These are phyloP conservation scores for Heritiera littoralis DNA, from an alignment of 345 rosid genomes.

Conservation along the genomic window DNA sequence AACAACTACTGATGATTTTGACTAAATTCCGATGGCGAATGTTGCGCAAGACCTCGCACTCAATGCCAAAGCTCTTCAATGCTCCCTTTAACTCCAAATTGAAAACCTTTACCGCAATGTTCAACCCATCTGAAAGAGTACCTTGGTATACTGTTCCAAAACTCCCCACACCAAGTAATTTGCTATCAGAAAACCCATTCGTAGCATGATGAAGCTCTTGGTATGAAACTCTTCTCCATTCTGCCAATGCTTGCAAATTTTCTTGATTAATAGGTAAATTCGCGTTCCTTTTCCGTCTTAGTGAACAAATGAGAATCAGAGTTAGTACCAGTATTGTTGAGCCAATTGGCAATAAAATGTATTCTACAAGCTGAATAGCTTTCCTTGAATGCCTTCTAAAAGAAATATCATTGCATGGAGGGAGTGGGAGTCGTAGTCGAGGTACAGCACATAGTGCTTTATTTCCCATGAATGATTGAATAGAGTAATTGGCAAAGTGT, in stretches of 20 bases:
- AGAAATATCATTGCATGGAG: background rate
- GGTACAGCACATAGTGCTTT: slow-evolving; percentile 4
- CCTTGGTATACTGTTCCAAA: slow-evolving; percentile 21
- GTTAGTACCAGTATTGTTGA: background rate
- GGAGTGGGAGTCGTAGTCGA: background rate
- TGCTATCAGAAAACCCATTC: background rate
- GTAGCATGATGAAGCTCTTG: background rate
- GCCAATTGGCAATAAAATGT: background rate
- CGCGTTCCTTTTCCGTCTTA: background rate
- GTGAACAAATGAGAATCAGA: background rate
- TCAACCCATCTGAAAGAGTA: background rate
- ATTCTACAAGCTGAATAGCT: background rate
- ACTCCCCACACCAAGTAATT: slow-evolving; percentile 10
- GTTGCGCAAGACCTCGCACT: slow-evolving; percentile 16
- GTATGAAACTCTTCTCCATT: background rate
- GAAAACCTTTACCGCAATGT: slow-evolving; percentile 20
- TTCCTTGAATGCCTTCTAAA: background rate
- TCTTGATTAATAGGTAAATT: background rate
- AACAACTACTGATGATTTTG: no score
- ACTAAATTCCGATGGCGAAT: no score
- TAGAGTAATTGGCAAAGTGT: slow-evolving; percentile 23
- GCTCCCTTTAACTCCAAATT: background rate
- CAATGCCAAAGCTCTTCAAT: slow-evolving; percentile 17
- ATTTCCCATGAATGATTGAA: slow-evolving; percentile 17
- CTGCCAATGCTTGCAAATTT: background rate